These are phyloP conservation scores for Gymnopilus dilepis DNA, from an alignment of 768 basidiomycete species.

Conservation along the genomic window DNA sequence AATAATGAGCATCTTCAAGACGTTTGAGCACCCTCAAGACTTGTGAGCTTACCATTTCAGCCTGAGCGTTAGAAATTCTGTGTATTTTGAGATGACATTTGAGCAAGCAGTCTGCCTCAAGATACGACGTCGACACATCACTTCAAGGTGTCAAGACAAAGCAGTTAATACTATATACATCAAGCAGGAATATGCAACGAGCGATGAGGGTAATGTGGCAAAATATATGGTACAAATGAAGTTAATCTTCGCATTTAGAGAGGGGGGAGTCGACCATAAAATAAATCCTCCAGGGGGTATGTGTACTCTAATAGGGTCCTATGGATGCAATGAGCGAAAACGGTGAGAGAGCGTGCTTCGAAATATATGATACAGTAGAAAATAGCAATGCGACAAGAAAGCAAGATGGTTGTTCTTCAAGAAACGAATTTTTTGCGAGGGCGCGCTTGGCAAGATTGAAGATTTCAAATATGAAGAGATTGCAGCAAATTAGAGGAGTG, in stretches of 20 bases:
- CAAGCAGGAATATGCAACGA: background rate
- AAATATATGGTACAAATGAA: conserved; percentile 14
- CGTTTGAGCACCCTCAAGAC: background rate
- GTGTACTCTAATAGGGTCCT: background rate
- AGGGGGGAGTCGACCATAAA: background rate
- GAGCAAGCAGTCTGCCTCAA: background rate
- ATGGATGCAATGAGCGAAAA: background rate
- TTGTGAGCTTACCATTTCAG: background rate
- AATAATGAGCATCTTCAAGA: background rate
- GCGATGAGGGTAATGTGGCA: background rate
- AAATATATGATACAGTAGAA: conserved; percentile 8
- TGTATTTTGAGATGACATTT: background rate
- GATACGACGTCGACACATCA: too few species aligned
- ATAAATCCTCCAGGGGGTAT: background rate
- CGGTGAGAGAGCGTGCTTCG: conserved; percentile 8
- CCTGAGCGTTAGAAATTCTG: background rate
- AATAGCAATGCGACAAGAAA: conserved; percentile 10
- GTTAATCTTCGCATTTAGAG: conserved; percentile 8
- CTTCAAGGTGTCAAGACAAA: background rate
- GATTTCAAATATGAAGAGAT: background rate
- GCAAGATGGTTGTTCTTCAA: background rate
- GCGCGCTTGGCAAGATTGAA: background rate
- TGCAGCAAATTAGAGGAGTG: background rate
- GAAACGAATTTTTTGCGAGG: background rate
- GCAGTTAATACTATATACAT: background rate